Conservation (phyloP, 805 yeast species). For the Yarrowia phangngaensis region DNA sequence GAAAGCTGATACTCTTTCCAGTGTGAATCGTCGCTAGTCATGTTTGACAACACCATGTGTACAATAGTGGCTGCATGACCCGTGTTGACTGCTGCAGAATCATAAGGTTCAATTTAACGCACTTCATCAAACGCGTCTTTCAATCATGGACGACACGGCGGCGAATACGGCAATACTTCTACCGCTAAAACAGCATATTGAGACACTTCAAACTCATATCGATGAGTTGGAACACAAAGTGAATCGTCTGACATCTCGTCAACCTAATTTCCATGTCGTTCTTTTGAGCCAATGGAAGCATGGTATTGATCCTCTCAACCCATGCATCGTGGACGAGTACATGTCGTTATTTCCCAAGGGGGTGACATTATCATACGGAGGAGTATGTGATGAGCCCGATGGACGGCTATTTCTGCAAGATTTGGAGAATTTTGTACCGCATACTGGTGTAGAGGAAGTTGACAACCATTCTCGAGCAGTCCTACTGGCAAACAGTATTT, state of each 20-base stretch:
- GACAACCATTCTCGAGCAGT: constrained; percentile 21
- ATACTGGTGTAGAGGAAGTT: neutral
- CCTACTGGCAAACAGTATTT: neutral
- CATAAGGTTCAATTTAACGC: no score
- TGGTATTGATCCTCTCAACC: constrained; percentile 9
- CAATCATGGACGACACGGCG: no score
- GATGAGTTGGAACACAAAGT: neutral
- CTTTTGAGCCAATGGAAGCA: constrained; percentile 2
- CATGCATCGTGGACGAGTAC: constrained; percentile 19
- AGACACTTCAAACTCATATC: constrained; percentile 1
- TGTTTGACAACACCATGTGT: no score
- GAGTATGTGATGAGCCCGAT: constrained; percentile 5
- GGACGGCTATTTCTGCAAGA: constrained; percentile 17
- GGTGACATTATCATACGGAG: constrained; percentile 5
- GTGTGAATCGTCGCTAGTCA: no score
- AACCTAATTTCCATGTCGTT: constrained; percentile 12
- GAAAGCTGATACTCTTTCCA: no score
- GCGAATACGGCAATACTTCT: neutral
- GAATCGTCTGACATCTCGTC: constrained; percentile 8
- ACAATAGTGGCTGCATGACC: no score
- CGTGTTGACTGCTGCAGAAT: no score
- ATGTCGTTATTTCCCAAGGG: constrained; percentile 6
- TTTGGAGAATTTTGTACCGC: constrained; percentile 11
- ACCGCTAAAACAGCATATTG: constrained; percentile 7
- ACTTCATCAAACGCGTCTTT: no score